Conservation (phyloP, 2,329 filamentous ascomycete species). For the Hortaea sp. region DNA sequence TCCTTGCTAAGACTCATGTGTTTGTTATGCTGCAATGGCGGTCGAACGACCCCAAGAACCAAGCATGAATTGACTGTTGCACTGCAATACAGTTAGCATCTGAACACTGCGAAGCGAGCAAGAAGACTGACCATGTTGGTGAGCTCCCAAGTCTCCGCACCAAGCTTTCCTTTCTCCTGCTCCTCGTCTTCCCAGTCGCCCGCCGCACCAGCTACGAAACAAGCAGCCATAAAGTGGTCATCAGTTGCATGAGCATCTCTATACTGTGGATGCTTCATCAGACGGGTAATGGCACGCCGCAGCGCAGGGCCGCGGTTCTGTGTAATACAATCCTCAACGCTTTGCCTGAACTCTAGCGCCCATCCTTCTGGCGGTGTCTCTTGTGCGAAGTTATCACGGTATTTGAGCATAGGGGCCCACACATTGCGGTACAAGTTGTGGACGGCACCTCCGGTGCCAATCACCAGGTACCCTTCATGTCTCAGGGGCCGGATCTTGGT, state of each 20-base stretch:
- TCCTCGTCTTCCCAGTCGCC: conserved; percentile 34
- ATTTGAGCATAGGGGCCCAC: conserved; percentile 55
- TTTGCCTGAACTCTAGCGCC: conserved; percentile 57
- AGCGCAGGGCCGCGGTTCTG: conserved; percentile 45
- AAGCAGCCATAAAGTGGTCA: conserved; percentile 58
- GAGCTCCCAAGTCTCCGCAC: conserved; percentile 57
- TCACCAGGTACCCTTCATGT: conserved; percentile 46
- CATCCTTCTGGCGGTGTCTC: conserved; percentile 48
- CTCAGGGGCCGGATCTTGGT: conserved; percentile 47
- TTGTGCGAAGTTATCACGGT: conserved; percentile 54
- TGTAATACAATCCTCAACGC: conserved; percentile 49
- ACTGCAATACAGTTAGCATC: background rate
- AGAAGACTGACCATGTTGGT: conserved; percentile 42
- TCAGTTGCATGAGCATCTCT: conserved; percentile 60
- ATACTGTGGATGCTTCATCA: conserved; percentile 60
- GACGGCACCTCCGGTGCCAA: conserved; percentile 52
- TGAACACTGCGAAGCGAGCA: background rate
- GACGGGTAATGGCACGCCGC: conserved; percentile 44
- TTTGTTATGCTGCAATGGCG: background rate
- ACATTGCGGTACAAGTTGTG: conserved; percentile 61
- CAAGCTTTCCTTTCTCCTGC: conserved; percentile 30
- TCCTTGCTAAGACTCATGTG: background rate
- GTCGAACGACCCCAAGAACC: conserved; percentile 1
- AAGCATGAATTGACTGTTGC: conserved; percentile 7
- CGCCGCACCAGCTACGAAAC: conserved; percentile 52